Percentiles rank a stretch among this genome's conserved stretches.
phyloP scores from a whole-genome alignment of 768 basidiomycete species.

The Paxillus ammoniavirescens region DNA sequence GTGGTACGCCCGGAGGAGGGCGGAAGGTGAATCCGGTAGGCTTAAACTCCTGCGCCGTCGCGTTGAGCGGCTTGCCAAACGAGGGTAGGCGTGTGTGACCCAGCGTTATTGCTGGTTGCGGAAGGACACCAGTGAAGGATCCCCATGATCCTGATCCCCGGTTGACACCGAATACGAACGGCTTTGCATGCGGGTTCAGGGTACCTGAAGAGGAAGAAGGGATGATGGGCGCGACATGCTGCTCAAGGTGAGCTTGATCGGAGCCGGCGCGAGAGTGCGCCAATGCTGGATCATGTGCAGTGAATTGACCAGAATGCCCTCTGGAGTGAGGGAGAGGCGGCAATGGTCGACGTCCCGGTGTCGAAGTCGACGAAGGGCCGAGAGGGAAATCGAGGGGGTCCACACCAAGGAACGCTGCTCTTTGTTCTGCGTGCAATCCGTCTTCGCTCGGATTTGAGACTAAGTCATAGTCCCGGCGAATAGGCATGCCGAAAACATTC shows the following conservation, averaged over 20 bases:
- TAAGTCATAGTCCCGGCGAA: conserved; percentile 58
- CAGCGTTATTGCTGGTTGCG: conserved; percentile 37
- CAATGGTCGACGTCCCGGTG: conserved; percentile 47
- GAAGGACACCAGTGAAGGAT: conserved; percentile 25
- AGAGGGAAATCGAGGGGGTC: conserved; percentile 44
- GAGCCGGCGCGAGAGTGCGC: conserved; percentile 59
- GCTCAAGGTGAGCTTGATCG: conserved; percentile 38
- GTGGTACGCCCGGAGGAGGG: conserved; percentile 64
- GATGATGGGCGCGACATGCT: conserved; percentile 10
- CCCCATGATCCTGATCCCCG: conserved; percentile 36
- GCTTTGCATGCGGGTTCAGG: conserved; percentile 80
- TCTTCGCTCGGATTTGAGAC: conserved; percentile 90
- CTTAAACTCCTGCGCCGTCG: conserved; percentile 78
- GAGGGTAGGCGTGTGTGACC: conserved; percentile 42
- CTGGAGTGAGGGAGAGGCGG: conserved; percentile 68
- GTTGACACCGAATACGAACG: conserved; percentile 71
- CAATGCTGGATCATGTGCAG: conserved; percentile 57
- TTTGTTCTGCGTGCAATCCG: conserved; percentile 36
- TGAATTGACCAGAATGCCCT: conserved; percentile 58
- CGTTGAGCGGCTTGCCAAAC: conserved; percentile 71
- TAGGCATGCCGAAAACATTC: conserved; percentile 41
- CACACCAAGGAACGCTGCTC: conserved; percentile 45
- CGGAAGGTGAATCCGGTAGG: conserved; percentile 76
- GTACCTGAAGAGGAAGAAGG: conserved; percentile 24
- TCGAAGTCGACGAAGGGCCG: conserved; percentile 43